Base-by-base conservation (phyloP, 805 yeast species). In the Metschnikowia vanudenii region DNA sequence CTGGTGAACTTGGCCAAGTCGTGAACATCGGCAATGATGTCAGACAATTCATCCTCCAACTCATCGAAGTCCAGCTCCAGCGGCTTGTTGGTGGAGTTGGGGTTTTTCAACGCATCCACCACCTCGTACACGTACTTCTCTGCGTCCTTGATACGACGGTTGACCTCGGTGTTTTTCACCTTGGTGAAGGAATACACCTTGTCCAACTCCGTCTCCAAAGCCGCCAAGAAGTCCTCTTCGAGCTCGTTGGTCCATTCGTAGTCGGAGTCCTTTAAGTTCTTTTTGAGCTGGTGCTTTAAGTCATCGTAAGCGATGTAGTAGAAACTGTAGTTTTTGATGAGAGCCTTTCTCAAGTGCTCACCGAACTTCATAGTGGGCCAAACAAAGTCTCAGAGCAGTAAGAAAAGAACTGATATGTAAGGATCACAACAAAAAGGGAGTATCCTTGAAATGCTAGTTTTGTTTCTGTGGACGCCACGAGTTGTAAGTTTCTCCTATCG, bases 21-120 rank as follows among this genome's bases (percentile, higher is more conserved):
- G 62, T 94, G 97, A 37, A 94, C 97, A 69, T 91, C 97, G 18
- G 97, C 97, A 67, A 94, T 91, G 57, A 94, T 84, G 58, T 91
- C 97, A 28, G 69, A 61, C 45, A 73, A 63, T 45, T 68, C 74
- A 43, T 68, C 69, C 59, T 73, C 76, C 56, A 67, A 65, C 41
- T 71, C 75, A 49, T 71, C 73, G 46, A 68, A 64, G 50, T 70
- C 74, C 56, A 67, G 73, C 49, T 71, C 76, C 46, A 60, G 67
- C 4, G 75, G 76, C 31, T 64, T 62, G 36, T 59, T 55, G 10
- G 56, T 50, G 77, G 61, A 84, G 33, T 50, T 55, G 8, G 67
- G 65, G 50, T 66, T 62, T 35, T 66, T 65, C 41, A 71, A 57
- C 8, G 74, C 78, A 32, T 76, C 75, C 16, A 85, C 84, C 11